A percentile compares a stretch with the other conserved stretches of the same genome.
These are phyloP conservation scores for Xylaria grammica DNA, from an alignment of 495 filamentous ascomycete genomes.

Conservation along the genomic window DNA sequence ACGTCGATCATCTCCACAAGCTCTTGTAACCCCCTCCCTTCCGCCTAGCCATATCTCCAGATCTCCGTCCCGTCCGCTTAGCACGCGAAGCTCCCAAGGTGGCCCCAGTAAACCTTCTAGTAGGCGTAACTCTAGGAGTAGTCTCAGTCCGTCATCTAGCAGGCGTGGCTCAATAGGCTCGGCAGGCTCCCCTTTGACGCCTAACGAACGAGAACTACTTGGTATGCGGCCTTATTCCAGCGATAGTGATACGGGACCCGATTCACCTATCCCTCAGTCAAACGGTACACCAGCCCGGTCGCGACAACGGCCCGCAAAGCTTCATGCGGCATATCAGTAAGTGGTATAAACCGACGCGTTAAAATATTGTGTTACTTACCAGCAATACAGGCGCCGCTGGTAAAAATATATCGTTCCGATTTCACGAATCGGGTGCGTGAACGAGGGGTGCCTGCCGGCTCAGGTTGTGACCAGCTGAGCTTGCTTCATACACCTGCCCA, in stretches of 20 bases:
- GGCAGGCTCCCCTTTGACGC: constrained; percentile 29
- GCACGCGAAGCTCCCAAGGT: not conserved
- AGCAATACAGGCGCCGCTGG: constrained; percentile 35
- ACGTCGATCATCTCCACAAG: not conserved
- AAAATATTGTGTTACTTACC: constrained; percentile 17
- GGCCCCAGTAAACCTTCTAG: not conserved
- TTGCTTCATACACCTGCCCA: too few relatives aligned
- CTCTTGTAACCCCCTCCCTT: not conserved
- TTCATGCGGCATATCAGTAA: constrained; percentile 50
- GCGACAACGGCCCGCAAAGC: constrained; percentile 42
- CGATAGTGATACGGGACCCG: constrained; percentile 23
- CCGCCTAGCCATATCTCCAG: not conserved
- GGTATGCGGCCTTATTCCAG: constrained; percentile 23
- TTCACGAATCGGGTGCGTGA: not conserved
- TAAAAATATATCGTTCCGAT: constrained; percentile 3
- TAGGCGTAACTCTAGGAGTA: constrained; percentile 14
- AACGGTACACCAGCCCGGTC: constrained; percentile 28
- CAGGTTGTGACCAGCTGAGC: too few relatives aligned
- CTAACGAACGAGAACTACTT: constrained; percentile 32
- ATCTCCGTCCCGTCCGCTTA: not conserved
- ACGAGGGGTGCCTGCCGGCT: not conserved
- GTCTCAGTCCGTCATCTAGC: constrained; percentile 23
- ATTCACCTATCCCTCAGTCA: constrained; percentile 28
- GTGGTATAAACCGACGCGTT: constrained; percentile 6
- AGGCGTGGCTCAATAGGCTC: constrained; percentile 26